phyloP scores from a whole-genome alignment of 495 filamentous ascomycete genomes.

The Aspergillus bertholletiae region DNA sequence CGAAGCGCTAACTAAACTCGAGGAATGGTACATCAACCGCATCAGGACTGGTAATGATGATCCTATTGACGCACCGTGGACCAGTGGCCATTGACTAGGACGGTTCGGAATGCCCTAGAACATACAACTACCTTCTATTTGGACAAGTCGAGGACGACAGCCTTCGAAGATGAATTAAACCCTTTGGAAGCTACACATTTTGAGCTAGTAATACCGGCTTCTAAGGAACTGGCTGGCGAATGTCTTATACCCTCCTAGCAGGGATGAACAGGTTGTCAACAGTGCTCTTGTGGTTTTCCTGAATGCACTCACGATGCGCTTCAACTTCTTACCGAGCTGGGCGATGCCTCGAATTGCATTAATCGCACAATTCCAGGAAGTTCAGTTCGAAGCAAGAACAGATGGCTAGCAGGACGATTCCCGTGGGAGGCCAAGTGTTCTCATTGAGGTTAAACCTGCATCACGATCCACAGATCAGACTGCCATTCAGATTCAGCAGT shows the following conservation, averaged over 20 bases:
- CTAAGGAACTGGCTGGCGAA: no score
- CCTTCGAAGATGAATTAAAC: no score
- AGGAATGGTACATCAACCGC: no score
- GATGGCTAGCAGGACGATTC: background rate
- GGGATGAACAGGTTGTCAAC: slow-evolving; percentile 9
- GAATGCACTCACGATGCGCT: slow-evolving; percentile 1
- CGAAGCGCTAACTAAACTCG: no score
- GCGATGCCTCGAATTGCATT: background rate
- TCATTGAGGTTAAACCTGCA: slow-evolving; percentile 6
- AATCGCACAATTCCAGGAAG: background rate
- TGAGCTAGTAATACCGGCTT: no score
- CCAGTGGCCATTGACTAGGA: no score
- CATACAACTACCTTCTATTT: no score
- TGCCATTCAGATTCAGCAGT: slow-evolving; percentile 1
- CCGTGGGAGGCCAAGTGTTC: background rate
- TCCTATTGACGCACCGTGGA: no score
- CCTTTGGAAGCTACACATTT: no score
- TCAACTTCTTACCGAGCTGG: background rate
- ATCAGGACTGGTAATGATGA: no score
- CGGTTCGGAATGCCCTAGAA: no score
- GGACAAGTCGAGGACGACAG: no score
- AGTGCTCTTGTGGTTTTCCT: slow-evolving; percentile 3
- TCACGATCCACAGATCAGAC: background rate
- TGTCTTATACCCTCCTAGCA: background rate
- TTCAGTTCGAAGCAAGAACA: background rate